These are phyloP conservation scores for Yamadazyma oceani DNA, from an alignment of 1,139 yeast species.

Conservation along the genomic window DNA sequence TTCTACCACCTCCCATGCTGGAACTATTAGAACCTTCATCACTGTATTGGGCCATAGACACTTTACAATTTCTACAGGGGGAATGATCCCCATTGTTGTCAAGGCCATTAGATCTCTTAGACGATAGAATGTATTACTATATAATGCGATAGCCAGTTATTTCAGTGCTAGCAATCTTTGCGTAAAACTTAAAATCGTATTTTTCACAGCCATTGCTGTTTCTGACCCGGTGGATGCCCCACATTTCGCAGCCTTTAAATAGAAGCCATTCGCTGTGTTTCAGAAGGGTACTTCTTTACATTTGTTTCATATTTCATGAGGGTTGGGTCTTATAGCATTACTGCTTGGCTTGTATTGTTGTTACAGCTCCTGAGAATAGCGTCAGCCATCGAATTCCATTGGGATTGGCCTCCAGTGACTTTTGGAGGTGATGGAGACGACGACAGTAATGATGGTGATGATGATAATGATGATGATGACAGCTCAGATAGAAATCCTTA, in stretches of 20 bases:
- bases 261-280: no score
- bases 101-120: slow-evolving; percentile 38
- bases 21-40: slow-evolving; percentile 55
- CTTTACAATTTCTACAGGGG: slow-evolving; percentile 55
- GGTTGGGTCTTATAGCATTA: background rate
- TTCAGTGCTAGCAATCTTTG: no score
- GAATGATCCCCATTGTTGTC: slow-evolving; percentile 61
- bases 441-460: slow-evolving; percentile 5
- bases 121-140: no score
- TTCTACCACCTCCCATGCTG: slow-evolving; percentile 63
- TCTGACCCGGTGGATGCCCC: no score
- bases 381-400: slow-evolving; percentile 1
- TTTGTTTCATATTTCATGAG: no score
- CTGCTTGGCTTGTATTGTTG: background rate
- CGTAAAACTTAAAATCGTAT: no score
- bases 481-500: slow-evolving; percentile 21
- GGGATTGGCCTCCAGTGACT: slow-evolving; percentile 3
- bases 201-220: no score
- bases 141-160: no score
- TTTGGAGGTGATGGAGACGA: slow-evolving; percentile 15
- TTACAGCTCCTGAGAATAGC: slow-evolving; percentile 3
- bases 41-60: slow-evolving; percentile 54
- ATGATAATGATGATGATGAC: slow-evolving; percentile 3
- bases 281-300: no score
- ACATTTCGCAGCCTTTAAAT: no score